phyloP scores from a whole-genome alignment of 306 rosid species.

The Prunus campanulata region DNA sequence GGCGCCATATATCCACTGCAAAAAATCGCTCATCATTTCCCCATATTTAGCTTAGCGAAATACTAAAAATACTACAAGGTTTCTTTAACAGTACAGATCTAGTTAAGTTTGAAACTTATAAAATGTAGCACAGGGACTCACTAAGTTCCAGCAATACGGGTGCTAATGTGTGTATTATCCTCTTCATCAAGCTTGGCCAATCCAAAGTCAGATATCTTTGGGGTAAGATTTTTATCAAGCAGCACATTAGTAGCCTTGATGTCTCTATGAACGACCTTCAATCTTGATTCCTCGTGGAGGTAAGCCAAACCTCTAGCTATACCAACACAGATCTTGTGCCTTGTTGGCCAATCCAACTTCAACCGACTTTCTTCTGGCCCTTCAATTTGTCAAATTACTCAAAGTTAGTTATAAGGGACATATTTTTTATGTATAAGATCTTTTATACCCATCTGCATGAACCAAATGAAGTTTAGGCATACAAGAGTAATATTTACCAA shows the following conservation, averaged over 20 bases:
- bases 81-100: neutral
- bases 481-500: slow-evolving; percentile 23
- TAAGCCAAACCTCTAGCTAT: slow-evolving; percentile 34
- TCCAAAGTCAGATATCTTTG: slow-evolving; percentile 38
- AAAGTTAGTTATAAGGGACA: neutral
- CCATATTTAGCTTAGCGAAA: neutral
- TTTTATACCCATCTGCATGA: neutral
- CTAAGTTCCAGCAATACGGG: slow-evolving; percentile 6
- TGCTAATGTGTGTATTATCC: slow-evolving; percentile 35
- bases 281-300: slow-evolving; percentile 24
- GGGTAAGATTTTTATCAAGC: slow-evolving; percentile 31
- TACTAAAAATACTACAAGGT: too few species aligned
- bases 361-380: slow-evolving; percentile 10
- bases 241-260: slow-evolving; percentile 37
- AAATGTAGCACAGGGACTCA: slow-evolving; percentile 1
- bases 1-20: slow-evolving; percentile 27
- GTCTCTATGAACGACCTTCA: too few species aligned
- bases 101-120: neutral
- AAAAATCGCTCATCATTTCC: neutral
- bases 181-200: slow-evolving; percentile 41
- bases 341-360: neutral
- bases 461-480: neutral
- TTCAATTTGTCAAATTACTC: neutral
- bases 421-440: neutral
- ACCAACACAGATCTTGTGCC: slow-evolving; percentile 23